Conservation (phyloP, 176 grass and related monocot genomes). For the Calamus simplicifolius region DNA sequence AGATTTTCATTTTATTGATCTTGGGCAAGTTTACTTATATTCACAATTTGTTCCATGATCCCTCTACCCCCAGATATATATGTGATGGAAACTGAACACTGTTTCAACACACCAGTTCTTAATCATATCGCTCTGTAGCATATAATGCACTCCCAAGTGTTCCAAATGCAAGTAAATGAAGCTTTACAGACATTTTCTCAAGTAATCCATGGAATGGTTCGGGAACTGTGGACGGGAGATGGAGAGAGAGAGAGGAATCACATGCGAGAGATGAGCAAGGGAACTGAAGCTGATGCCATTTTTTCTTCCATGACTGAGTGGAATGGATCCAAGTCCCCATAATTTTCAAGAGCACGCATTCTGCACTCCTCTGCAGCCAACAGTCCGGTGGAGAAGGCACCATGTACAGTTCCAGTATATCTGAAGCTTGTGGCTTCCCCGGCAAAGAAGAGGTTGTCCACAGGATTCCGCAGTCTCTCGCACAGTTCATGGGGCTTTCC, state of each 20-base stretch:
- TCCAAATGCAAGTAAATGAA: background rate
- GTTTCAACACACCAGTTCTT: too few relatives aligned
- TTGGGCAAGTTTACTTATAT: too few relatives aligned
- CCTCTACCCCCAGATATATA: too few relatives aligned
- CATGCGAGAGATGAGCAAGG: constrained; percentile 82
- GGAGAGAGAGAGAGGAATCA: constrained; percentile 9
- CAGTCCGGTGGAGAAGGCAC: constrained; percentile 82
- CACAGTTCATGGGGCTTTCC: constrained; percentile 57
- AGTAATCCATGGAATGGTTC: constrained; percentile 36
- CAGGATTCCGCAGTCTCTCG: constrained; percentile 77
- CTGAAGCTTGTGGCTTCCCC: constrained; percentile 88
- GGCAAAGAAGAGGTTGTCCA: constrained; percentile 94
- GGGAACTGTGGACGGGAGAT: constrained; percentile 1
- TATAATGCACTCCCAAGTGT: too few relatives aligned
- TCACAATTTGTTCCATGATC: too few relatives aligned
- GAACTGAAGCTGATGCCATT: constrained; percentile 53
- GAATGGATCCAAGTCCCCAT: constrained; percentile 57
- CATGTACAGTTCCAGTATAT: constrained; percentile 82
- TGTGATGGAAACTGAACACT: too few relatives aligned
- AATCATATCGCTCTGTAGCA: too few relatives aligned
- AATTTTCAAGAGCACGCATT: constrained; percentile 79
- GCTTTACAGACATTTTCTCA: constrained; percentile 20
- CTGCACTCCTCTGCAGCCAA: constrained; percentile 87
- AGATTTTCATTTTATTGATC: too few relatives aligned
- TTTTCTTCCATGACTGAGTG: constrained; percentile 65